These are phyloP conservation scores for Clarireedia monteithiana DNA, from an alignment of 2,329 filamentous ascomycete genomes.

Conservation along the genomic window DNA sequence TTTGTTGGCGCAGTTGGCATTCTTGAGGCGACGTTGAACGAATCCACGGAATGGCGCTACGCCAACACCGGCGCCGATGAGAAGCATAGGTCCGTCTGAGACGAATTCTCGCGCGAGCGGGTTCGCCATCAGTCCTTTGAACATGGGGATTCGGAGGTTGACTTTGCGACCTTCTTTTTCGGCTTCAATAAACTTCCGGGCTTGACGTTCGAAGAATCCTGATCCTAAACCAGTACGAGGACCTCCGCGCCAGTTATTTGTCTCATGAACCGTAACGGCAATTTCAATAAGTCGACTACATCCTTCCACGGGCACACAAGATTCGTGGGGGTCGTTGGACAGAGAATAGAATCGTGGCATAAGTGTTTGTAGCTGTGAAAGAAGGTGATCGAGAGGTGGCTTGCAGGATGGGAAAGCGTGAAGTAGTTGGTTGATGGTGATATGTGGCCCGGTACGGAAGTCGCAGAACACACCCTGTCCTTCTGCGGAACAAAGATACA, in stretches of 20 bases:
- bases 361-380: conserved; percentile 73
- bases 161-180: conserved; percentile 51
- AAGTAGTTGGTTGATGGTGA: conserved; percentile 79
- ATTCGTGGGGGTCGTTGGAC: conserved; percentile 85
- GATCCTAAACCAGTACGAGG: conserved; percentile 79
- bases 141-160: conserved; percentile 84
- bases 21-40: conserved; percentile 87
- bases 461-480: conserved; percentile 92
- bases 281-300: conserved; percentile 83
- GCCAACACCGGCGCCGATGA: conserved; percentile 93
- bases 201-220: conserved; percentile 86
- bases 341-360: conserved; percentile 99
- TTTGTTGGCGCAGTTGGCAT: conserved; percentile 94
- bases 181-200: conserved; percentile 61
- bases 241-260: conserved; percentile 66
- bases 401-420: conserved; percentile 87
- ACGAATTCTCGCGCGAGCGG: conserved; percentile 88
- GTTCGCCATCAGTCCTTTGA: conserved; percentile 96
- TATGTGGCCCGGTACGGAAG: conserved; percentile 79
- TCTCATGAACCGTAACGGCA: conserved; percentile 92
- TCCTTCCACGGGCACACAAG: conserved; percentile 23
- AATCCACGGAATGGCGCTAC: conserved; percentile 97
- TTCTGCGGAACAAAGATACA: conserved; percentile 80
- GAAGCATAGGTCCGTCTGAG: conserved; percentile 90
- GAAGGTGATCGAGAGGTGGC: conserved; percentile 74